These are phyloP conservation scores for Cercospora brassicicola DNA, from an alignment of 2,329 filamentous ascomycete species.

Conservation along the genomic window DNA sequence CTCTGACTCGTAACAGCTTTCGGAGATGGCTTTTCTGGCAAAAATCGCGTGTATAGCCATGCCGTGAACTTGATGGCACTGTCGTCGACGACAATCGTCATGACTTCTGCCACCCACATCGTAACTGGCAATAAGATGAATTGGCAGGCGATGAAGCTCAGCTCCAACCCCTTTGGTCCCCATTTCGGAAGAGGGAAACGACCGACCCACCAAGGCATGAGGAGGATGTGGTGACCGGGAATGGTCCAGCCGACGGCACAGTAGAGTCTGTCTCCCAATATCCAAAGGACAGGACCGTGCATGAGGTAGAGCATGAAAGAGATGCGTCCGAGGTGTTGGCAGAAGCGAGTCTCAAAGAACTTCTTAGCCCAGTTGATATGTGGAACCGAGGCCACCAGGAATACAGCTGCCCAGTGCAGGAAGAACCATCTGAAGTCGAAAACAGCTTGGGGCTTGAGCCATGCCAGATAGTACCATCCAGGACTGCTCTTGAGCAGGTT, in stretches of 20 bases:
- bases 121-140: conserved; percentile 61
- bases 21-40: conserved; percentile 19
- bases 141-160: conserved; percentile 61
- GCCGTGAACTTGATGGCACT: conserved; percentile 59
- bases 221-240: conserved; percentile 48
- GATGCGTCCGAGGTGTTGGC: conserved; percentile 63
- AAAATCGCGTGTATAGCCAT: conserved; percentile 57
- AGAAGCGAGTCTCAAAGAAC: conserved; percentile 61
- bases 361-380: conserved; percentile 59
- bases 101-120: conserved; percentile 58
- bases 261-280: conserved; percentile 64
- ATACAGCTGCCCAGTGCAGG: conserved; percentile 51
- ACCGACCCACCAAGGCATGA: conserved; percentile 59
- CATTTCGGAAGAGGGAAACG: conserved; percentile 54
- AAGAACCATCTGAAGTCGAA: conserved; percentile 40
- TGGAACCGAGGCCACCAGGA: conserved; percentile 58
- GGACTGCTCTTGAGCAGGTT: conserved; percentile 54
- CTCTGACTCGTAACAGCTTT: conserved; percentile 8
- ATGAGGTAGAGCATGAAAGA: conserved; percentile 65
- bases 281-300: conserved; percentile 62
- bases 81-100: conserved; percentile 59
- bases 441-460: conserved; percentile 45
- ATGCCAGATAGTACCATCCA: conserved; percentile 62
- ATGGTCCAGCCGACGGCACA: conserved; percentile 59
- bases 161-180: conserved; percentile 61